Evolutionary conservation across 306 rosid species (phyloP), one percentile per base, ranked within the genome.

Genomic region (Carpinus fangiana): DNA sequence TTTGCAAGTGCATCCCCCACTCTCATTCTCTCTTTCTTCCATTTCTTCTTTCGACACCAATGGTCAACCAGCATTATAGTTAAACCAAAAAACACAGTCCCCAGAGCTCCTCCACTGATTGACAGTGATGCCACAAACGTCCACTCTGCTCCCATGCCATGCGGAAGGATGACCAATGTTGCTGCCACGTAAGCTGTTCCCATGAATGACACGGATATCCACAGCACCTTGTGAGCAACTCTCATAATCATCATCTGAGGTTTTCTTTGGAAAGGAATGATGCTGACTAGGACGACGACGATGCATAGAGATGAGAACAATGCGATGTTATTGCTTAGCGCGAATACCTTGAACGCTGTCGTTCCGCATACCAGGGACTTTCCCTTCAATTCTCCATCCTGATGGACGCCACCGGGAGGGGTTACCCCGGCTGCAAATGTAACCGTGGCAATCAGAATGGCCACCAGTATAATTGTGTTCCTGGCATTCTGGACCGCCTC

Each of bases 161-260:
- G 85, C 8, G 96, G 96, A 85, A 86, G 13, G 57, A 80, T 70
- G 70, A 82, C 87, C 97, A 96, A 90, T 10, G 82, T 88, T 0
- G 90, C 93, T 28, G 92, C 85, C 56, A 80, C 82, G 82, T 73
- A 93, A 11, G 87, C 90, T 6, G 87, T 84, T 26, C 89, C 91
- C 89, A 89, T 87, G 83, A 90, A 89, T n/a, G 88, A 90, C 83
- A 93, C 83, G 3, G 97, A 84, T 4, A 90, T 76, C 97, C 96
- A 89, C 92, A 89, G 78, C 34, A 79, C 79, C 76, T 90, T 90
- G 73, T 93, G 97, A 78, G 90, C 73, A 26, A 88, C 70, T 41
- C 41, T 75, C 81, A 90, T 59, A 9, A 90, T 73, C 13, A 73
- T 87, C 79, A 77, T 76, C 17, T 82, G 85, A 17, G 88, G 65